Conservation (phyloP, 1,139 yeast species). For the Nakaseomyces delphensis region DNA sequence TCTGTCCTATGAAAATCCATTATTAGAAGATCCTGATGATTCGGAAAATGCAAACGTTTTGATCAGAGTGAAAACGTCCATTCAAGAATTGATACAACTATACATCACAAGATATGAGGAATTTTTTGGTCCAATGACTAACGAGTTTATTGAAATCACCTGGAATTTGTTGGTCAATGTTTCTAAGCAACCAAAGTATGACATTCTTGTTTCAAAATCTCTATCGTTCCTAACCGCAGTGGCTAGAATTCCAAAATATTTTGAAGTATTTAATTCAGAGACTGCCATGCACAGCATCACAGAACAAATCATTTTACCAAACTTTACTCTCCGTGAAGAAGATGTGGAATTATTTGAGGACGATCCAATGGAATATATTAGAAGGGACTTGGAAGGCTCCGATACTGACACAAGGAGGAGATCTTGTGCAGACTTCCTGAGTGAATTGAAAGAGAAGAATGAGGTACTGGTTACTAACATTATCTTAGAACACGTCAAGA, state of each 20-base stretch:
- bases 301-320: slow-evolving; percentile 80
- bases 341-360: slow-evolving; percentile 94
- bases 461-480: slow-evolving; percentile 66
- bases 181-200: slow-evolving; percentile 69
- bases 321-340: slow-evolving; percentile 69
- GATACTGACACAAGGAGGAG: slow-evolving; percentile 89
- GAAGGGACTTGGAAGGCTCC: slow-evolving; percentile 91
- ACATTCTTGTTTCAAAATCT: slow-evolving; percentile 73
- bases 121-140: slow-evolving; percentile 68
- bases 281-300: slow-evolving; percentile 66
- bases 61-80: slow-evolving; percentile 70
- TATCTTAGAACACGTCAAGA: slow-evolving; percentile 67
- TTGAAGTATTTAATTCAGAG: slow-evolving; percentile 58
- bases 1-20: slow-evolving; percentile 48
- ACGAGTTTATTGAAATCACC: slow-evolving; percentile 68
- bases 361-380: slow-evolving; percentile 86
- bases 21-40: slow-evolving; percentile 45
- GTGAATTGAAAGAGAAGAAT: slow-evolving; percentile 76
- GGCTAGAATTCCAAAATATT: slow-evolving; percentile 58
- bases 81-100: slow-evolving; percentile 75
- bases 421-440: slow-evolving; percentile 80
- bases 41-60: slow-evolving; percentile 68
- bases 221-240: slow-evolving; percentile 77
- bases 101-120: slow-evolving; percentile 90
- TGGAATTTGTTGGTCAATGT: slow-evolving; percentile 69